Base-by-base conservation (phyloP, 2,329 filamentous ascomycete species). In the Waltergamsia citrina region DNA sequence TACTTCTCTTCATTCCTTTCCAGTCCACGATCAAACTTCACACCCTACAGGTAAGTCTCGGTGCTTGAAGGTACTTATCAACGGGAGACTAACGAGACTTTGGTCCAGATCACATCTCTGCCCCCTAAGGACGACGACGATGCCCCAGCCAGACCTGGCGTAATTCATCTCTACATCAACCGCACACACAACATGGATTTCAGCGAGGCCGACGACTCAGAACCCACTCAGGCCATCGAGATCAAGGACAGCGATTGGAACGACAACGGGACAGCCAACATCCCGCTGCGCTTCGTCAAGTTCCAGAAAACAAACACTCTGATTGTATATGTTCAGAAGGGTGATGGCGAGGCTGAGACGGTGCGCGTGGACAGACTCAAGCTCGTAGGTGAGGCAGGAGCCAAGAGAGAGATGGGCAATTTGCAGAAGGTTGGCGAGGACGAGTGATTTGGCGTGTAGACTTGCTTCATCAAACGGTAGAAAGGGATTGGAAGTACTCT, bases 351-450 rank as follows among this genome's bases (percentile, higher is more conserved):
- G 33, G 75, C 80, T 28, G 88, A 96, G 54, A 88, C 85, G 65
- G 81, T 92, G 38, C 78, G 92, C 37, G 59, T 98, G 32, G 85
- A 92, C 59, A 71, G 85, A 33, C 60, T 92, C 43, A 71, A 77
- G 46, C 66, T 96, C 36, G 79, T 96, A 51, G 92, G 92, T 20
- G 90, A 96, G 59, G 74, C 78, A 12, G 90, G 92, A 11, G 81
- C 94, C 67, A 94, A 93, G 73, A 74, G 87, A 40, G 84, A 92
- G 37, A 85, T 87, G 75, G 90, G 88, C 45, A 94, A 93, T 68
- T 65, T 98, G 44, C 86, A 96, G 70, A 96, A 96, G 76, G 75
- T 95, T 52, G 85, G 80, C 11, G 82, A 93, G 19, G 76, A 77
- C 35, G 72, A 80, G 54, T 78, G 63, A 55, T 10, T n/a, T 25